These are phyloP conservation scores for Skeletonema grethae DNA, from an alignment of 108 stramenopile species.

Conservation along the genomic window DNA sequence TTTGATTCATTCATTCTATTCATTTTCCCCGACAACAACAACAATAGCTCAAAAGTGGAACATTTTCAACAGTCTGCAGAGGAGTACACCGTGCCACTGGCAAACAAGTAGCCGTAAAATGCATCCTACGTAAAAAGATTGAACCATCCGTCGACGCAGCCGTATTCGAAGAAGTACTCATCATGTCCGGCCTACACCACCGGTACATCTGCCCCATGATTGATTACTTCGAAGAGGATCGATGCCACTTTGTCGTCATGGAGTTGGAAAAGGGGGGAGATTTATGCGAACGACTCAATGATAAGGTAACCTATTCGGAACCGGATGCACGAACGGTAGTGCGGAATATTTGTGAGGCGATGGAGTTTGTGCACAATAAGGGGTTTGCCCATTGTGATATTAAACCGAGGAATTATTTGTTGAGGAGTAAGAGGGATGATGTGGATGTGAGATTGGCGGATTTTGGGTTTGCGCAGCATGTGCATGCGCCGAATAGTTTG, in stretches of 20 bases:
- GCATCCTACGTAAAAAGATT: slow-evolving; percentile 83
- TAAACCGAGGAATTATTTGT: slow-evolving; percentile 92
- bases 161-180: slow-evolving; percentile 92
- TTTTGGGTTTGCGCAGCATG: slow-evolving; percentile 93
- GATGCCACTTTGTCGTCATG: slow-evolving; percentile 91
- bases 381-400: slow-evolving; percentile 91
- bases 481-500: slow-evolving; percentile 76
- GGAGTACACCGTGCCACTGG: slow-evolving; percentile 88
- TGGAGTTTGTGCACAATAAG: slow-evolving; percentile 79
- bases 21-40: neutral
- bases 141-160: slow-evolving; percentile 86
- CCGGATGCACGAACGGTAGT: slow-evolving; percentile 84
- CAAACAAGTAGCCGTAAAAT: slow-evolving; percentile 88
- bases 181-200: slow-evolving; percentile 89
- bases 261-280: slow-evolving; percentile 93
- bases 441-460: slow-evolving; percentile 90
- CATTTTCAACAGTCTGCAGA: slow-evolving; percentile 87
- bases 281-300: slow-evolving; percentile 91
- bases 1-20: neutral
- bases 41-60: slow-evolving; percentile 82
- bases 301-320: slow-evolving; percentile 87
- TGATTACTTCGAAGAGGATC: slow-evolving; percentile 93
- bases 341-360: slow-evolving; percentile 80
- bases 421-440: slow-evolving; percentile 82
- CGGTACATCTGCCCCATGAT: slow-evolving; percentile 91